Conservation (phyloP, 2,329 filamentous ascomycete species). For the Neofusicoccum sp. region DNA sequence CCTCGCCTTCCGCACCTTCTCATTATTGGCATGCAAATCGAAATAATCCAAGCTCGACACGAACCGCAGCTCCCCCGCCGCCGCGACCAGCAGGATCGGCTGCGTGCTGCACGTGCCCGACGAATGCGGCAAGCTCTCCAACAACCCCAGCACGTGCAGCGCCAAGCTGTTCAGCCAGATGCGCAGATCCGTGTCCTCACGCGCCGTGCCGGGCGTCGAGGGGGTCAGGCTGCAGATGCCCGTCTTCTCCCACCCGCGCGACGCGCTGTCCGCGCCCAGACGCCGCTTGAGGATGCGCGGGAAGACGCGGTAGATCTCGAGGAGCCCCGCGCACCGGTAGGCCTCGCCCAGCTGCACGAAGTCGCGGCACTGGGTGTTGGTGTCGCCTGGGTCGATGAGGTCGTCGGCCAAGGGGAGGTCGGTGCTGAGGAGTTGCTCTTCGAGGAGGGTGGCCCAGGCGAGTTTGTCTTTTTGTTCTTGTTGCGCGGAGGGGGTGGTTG, state of each 20-base stretch:
- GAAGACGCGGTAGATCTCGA: slow-evolving; percentile 56
- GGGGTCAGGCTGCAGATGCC: slow-evolving; percentile 6
- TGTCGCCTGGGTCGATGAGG: slow-evolving; percentile 52
- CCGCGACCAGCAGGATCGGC: slow-evolving; percentile 52
- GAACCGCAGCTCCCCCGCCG: slow-evolving; percentile 51
- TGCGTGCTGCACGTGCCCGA: slow-evolving; percentile 56
- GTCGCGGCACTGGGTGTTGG: slow-evolving; percentile 53
- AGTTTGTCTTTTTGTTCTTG: slow-evolving; percentile 34
- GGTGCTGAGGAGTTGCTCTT: slow-evolving; percentile 48
- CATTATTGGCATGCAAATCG: slow-evolving; percentile 42
- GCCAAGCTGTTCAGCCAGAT: slow-evolving; percentile 52
- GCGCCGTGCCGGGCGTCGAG: slow-evolving; percentile 25
- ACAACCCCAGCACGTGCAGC: slow-evolving; percentile 49
- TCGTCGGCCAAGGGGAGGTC: slow-evolving; percentile 48
- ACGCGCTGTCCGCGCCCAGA: slow-evolving; percentile 26
- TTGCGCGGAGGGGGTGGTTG: slow-evolving; percentile 11
- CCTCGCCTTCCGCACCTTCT: slow-evolving; percentile 44
- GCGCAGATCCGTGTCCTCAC: slow-evolving; percentile 31
- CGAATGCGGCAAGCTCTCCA: slow-evolving; percentile 51
- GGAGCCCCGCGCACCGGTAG: slow-evolving; percentile 52
- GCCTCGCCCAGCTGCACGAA: slow-evolving; percentile 54
- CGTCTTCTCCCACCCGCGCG: slow-evolving; percentile 11
- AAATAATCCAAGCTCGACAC: slow-evolving; percentile 38
- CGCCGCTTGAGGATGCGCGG: slow-evolving; percentile 50
- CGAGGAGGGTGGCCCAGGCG: slow-evolving; percentile 43